phyloP scores from a whole-genome alignment of 2,329 filamentous ascomycete species.

The Alternaria hordeiaustralica region DNA sequence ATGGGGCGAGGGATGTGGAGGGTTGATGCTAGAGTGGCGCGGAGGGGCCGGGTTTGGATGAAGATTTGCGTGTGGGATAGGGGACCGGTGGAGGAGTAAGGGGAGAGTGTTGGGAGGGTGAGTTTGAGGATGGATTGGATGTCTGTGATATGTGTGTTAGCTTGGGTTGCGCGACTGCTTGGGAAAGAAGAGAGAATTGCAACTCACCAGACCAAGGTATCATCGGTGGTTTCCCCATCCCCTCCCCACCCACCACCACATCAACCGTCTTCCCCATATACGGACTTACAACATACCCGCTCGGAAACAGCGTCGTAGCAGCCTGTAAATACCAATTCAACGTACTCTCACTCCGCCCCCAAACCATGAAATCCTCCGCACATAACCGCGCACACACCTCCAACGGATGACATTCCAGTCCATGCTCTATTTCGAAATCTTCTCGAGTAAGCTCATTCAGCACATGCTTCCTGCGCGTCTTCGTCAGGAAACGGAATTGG shows the following conservation, averaged over 20 bases:
- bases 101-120: conserved; percentile 34
- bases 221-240: conserved; percentile 52
- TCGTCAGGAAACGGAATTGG: conserved; percentile 46
- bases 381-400: conserved; percentile 58
- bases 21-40: conserved; percentile 47
- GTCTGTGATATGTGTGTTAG: conserved; percentile 2
- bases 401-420: conserved; percentile 52
- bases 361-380: conserved; percentile 61
- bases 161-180: too few relatives aligned
- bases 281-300: conserved; percentile 58
- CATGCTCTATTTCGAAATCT: conserved; percentile 49
- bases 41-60: conserved; percentile 54
- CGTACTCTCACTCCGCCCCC: conserved; percentile 54
- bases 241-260: conserved; percentile 50
- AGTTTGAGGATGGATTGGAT: conserved; percentile 24
- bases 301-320: conserved; percentile 61
- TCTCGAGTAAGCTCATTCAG: conserved; percentile 56
- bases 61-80: conserved; percentile 55
- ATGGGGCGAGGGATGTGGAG: conserved; percentile 55
- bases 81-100: conserved; percentile 40
- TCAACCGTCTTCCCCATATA: conserved; percentile 59
- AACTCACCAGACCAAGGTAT: conserved; percentile 58
- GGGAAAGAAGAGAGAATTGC: conserved; percentile 30
- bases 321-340: conserved; percentile 58
- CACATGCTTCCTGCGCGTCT: conserved; percentile 23